Evolutionary conservation across 768 basidiomycete species (phyloP), one percentile per base, ranked within the genome.

Genomic region (Coprinopsis strossmayeri): DNA sequence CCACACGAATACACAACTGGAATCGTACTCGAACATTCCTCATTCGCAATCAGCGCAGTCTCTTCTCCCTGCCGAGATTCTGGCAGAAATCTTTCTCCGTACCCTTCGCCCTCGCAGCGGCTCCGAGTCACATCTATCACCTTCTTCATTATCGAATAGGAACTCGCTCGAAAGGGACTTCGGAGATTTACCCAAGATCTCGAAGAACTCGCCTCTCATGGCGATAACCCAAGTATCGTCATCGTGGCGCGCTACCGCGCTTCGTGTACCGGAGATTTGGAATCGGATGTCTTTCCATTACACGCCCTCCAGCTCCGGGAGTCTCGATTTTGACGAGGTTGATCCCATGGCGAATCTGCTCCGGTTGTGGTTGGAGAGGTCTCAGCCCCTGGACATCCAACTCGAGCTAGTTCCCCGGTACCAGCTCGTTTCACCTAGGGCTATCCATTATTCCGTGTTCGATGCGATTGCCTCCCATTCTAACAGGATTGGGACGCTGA

Each of bases 141-240:
- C n/a, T n/a, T n/a, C n/a, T n/a, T n/a, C n/a, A n/a, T n/a, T n/a
- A n/a, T n/a, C n/a, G n/a, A n/a, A n/a, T n/a, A n/a, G n/a, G n/a
- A n/a, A n/a, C n/a, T n/a, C n/a, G n/a, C n/a, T n/a, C n/a, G n/a
- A n/a, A n/a, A n/a, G n/a, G n/a, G 21, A 45, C 17, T 38, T 38
- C 35, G 35, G 35, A 38, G 17, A 38, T 38, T 38, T 38, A n/a
- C 43, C 43, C 25, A 45, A 11, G 15, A 15, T 45, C 27, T 27
- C 43, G 3, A 4, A 3, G 15, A 45, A 3, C 5, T 30, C 27
- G 25, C 25, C 43, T 5, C 43, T 45, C 9, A 18, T 45, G 18
- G 43, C 43, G n/a, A 45, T 45, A 27, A 45, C 43, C 4, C 43
- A 45, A 3, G 28, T 32, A 17, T 45, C 43, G 13, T 30, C 43